Percentiles rank a stretch among this genome's conserved stretches.
Conservation (phyloP, 23 red algal genomes). For the Porphyridium purpureum region DNA sequence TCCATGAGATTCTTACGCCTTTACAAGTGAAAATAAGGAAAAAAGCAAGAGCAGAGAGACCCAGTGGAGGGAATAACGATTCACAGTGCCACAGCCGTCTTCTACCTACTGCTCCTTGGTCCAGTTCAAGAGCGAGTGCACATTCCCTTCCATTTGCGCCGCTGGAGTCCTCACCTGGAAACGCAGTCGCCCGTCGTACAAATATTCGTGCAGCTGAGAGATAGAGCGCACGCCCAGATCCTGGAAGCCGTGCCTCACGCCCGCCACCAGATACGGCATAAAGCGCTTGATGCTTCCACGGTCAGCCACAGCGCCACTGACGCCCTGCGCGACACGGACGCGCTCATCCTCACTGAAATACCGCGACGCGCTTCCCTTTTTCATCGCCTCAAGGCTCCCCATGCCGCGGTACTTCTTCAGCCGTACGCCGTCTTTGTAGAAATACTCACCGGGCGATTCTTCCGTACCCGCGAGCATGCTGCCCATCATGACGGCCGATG, state of each 20-base stretch:
- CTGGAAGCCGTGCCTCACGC: constrained; percentile 93
- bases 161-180: constrained; percentile 90
- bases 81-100: too few relatives aligned
- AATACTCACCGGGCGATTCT: constrained; percentile 93
- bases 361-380: constrained; percentile 72
- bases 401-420: constrained; percentile 98
- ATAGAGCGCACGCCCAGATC: constrained; percentile 73
- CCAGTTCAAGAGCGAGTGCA: constrained; percentile 89
- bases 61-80: too few relatives aligned
- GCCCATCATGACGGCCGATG: constrained; percentile 90
- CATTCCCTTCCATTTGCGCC: constrained; percentile 81
- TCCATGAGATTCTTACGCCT: too few relatives aligned
- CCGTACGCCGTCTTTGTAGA: constrained; percentile 97
- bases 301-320: constrained; percentile 89
- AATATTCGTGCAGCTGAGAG: constrained; percentile 49
- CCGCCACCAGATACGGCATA: constrained; percentile 76
- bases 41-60: too few relatives aligned
- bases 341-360: constrained; percentile 86
- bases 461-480: constrained; percentile 95
- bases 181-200: constrained; percentile 56
- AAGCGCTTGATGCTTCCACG: constrained; percentile 82
- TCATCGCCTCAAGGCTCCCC: constrained; percentile 90
- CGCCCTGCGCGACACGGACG: constrained; percentile 89
- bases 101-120: too few relatives aligned
- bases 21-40: too few relatives aligned